A percentile compares a stretch with the other conserved stretches of the same genome.
Conservation (phyloP, 1,139 yeast species). For the Taphrina populina region DNA sequence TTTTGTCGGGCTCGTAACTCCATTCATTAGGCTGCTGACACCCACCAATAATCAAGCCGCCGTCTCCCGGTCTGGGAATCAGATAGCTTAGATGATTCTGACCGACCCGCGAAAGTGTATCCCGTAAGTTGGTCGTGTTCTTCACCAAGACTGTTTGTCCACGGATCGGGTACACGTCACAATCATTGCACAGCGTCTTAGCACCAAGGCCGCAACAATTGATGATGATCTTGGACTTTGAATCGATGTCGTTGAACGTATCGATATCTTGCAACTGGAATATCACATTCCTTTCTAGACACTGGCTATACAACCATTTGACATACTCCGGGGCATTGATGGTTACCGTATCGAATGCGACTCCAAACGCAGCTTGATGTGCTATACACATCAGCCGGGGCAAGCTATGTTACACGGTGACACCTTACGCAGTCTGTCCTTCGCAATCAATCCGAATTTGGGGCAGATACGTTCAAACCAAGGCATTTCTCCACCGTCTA, state of each 20-base stretch:
- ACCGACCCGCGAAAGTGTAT: constrained; percentile 39
- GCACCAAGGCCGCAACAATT: constrained; percentile 69
- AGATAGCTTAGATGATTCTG: constrained; percentile 47
- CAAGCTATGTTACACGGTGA: no score
- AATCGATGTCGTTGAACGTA: constrained; percentile 52
- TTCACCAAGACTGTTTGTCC: constrained; percentile 64
- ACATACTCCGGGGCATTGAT: constrained; percentile 55
- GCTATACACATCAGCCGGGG: no score
- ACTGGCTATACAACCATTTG: constrained; percentile 50
- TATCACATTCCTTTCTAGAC: constrained; percentile 48
- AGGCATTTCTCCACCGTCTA: constrained; percentile 22
- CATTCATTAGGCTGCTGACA: constrained; percentile 59
- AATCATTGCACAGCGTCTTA: constrained; percentile 57
- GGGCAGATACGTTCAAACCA: constrained; percentile 14
- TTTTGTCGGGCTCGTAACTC: constrained; percentile 54
- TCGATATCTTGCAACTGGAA: constrained; percentile 45
- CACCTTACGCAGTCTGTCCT: constrained; percentile 43
- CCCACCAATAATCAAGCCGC: constrained; percentile 62
- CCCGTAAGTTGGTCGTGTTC: constrained; percentile 39
- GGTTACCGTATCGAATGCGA: constrained; percentile 52
- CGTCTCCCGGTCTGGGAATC: constrained; percentile 59
- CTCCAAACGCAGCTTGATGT: constrained; percentile 47
- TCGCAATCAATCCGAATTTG: constrained; percentile 35
- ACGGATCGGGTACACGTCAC: constrained; percentile 57
- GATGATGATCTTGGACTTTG: constrained; percentile 51